Conservation (phyloP, 495 filamentous ascomycete genomes). For the Aspergillus sclerotioniger region DNA sequence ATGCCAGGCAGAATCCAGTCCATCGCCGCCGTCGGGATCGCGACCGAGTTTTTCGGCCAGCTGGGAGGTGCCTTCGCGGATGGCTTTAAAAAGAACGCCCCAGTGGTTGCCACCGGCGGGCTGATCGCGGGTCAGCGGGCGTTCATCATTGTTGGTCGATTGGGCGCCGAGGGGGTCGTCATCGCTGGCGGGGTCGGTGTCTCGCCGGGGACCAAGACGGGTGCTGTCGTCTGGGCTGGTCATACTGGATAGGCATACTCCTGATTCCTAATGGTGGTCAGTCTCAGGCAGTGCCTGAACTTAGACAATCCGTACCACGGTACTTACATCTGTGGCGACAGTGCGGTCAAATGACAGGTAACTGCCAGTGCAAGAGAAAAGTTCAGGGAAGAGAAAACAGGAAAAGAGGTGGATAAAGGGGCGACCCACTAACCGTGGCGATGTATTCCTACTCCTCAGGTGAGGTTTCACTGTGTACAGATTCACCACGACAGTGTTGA, state of each 20-base stretch:
- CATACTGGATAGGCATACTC: slow-evolving; percentile 1
- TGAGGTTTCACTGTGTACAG: too few relatives aligned
- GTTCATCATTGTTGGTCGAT: slow-evolving; percentile 1
- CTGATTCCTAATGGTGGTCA: neutral
- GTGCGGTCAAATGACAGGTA: too few relatives aligned
- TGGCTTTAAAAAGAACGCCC: slow-evolving; percentile 1
- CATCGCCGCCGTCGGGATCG: slow-evolving; percentile 5
- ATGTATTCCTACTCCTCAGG: too few relatives aligned
- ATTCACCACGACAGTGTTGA: too few relatives aligned
- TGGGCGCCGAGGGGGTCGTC: neutral
- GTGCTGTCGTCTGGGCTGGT: neutral
- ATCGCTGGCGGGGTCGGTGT: neutral
- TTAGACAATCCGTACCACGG: too few relatives aligned
- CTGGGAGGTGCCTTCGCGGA: slow-evolving; percentile 1
- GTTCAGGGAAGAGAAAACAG: too few relatives aligned
- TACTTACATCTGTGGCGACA: too few relatives aligned
- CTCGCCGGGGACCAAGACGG: neutral
- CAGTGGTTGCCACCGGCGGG: neutral
- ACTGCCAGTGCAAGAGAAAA: too few relatives aligned
- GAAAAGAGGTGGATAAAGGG: too few relatives aligned
- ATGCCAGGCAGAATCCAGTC: slow-evolving; percentile 2
- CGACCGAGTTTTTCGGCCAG: slow-evolving; percentile 4
- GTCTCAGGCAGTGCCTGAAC: too few relatives aligned
- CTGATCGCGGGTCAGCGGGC: slow-evolving; percentile 1
- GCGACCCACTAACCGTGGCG: too few relatives aligned